phyloP scores from a whole-genome alignment of 108 stramenopile species.

The Cyclostephanos invisitatus region DNA sequence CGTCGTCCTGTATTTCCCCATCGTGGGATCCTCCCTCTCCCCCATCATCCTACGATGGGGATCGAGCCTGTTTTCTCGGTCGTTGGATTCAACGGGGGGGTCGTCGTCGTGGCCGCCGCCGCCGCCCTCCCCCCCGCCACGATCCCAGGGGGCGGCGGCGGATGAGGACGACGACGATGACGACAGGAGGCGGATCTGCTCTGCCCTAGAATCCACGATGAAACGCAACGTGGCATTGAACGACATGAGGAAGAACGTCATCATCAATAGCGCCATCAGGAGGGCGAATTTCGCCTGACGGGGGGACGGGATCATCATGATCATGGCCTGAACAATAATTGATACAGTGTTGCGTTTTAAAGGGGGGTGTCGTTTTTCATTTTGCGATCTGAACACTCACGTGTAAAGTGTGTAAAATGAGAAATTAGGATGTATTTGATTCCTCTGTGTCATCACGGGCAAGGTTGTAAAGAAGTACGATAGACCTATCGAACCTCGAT shows the following conservation, averaged over 20 bases:
- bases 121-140: background rate
- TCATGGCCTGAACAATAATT: too few species aligned
- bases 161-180: background rate
- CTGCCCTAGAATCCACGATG: conserved; percentile 1
- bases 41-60: too few species aligned
- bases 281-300: conserved; percentile 5
- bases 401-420: too few species aligned
- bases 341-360: too few species aligned
- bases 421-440: too few species aligned
- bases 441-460: too few species aligned
- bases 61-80: too few species aligned
- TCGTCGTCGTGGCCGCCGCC: background rate
- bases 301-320: conserved; percentile 1
- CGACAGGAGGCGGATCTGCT: background rate
- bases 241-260: conserved; percentile 2
- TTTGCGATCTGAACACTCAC: too few species aligned
- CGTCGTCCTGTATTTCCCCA: conserved; percentile 9
- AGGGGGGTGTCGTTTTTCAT: too few species aligned
- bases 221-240: conserved; percentile 22
- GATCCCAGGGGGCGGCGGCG: background rate
- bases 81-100: too few species aligned
- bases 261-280: background rate
- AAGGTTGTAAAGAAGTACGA: too few species aligned
- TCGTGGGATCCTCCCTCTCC: conserved; percentile 16
- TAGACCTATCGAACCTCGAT: too few species aligned